Base-by-base conservation (phyloP, 73 alveolate species). In the Durusdinium trenchii region DNA sequence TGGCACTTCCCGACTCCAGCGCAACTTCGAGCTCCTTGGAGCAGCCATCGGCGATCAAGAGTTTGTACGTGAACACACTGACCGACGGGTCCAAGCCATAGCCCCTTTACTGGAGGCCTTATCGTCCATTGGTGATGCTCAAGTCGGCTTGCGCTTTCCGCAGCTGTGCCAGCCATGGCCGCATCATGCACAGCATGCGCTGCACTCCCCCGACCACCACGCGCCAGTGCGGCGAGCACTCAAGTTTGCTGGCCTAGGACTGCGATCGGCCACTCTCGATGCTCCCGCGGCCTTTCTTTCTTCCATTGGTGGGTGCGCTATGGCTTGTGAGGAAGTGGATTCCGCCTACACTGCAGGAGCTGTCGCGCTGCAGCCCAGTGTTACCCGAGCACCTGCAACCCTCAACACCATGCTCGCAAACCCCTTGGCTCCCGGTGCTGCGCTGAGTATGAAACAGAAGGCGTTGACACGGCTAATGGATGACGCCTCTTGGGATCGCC, bases 271-370 rank as follows among this genome's bases (percentile, higher is more conserved):
- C 1, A 60, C 62, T 4, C 54, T 54, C 5, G 61, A 78, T 78
- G 87, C 87, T 4, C 62, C 38, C 3, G 87, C 87, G 20, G 87
- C 87, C 40, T 78, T 43, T 60, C 61, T 78, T 12, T 54, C 87
- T 7, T 78, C 87, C 28, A 9, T 54, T 54, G 64, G 20, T 54
- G 64, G 28, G 9, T 9, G 20, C 28, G 28, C 20, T 54, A 20
- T 20, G 28, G 20, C 64, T n/a, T n/a, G n/a, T n/a, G n/a, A n/a
- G n/a, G n/a, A n/a, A n/a, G n/a, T n/a, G n/a, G n/a, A n/a, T n/a
- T n/a, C n/a, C n/a, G n/a, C n/a, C n/a, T n/a, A n/a, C n/a, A n/a
- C n/a, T n/a, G n/a, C n/a, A n/a, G n/a, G n/a, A n/a, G n/a, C n/a
- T n/a, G n/a, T n/a, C n/a, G n/a, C n/a, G n/a, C n/a, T n/a, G n/a